Conservation (phyloP, 75 land plant genomes). For the Selaginella moellendorffii region DNA sequence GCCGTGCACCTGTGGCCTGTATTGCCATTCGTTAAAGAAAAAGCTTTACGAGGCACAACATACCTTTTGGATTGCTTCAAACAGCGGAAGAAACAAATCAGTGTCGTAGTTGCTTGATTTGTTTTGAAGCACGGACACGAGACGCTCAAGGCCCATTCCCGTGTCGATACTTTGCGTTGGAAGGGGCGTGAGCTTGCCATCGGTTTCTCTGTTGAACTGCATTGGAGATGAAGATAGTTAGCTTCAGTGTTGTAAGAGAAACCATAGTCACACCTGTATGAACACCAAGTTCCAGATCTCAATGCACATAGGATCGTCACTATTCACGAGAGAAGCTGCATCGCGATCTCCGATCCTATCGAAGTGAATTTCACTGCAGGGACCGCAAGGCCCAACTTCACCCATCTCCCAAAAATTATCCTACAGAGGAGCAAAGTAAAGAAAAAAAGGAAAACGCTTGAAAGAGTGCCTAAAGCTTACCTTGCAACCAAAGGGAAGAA, state of each 20-base stretch:
- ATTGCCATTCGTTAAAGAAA: conserved; percentile 6
- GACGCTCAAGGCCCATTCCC: conserved; percentile 94
- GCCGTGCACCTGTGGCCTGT: conserved; percentile 69
- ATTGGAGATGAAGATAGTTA: too few relatives aligned
- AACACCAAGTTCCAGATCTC: conserved; percentile 97
- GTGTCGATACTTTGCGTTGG: conserved; percentile 97
- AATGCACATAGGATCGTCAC: conserved; percentile 95
- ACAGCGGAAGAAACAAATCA: conserved; percentile 77
- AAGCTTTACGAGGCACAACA: not conserved
- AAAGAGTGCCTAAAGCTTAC: conserved; percentile 23
- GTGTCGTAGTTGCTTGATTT: conserved; percentile 98
- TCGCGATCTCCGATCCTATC: conserved; percentile 77
- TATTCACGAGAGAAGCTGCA: conserved; percentile 69
- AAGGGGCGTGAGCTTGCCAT: conserved; percentile 65
- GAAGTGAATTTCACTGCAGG: conserved; percentile 91
- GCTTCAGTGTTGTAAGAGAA: too few relatives aligned
- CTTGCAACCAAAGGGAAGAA: conserved; percentile 92
- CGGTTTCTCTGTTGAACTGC: conserved; percentile 85
- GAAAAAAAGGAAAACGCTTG: too few relatives aligned
- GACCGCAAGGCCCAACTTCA: conserved; percentile 97
- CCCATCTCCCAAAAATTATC: conserved; percentile 99
- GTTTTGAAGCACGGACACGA: conserved; percentile 74
- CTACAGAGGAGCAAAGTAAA: too few relatives aligned
- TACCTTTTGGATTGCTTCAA: conserved; percentile 77
- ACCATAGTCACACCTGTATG: conserved; percentile 48